Evolutionary conservation across 495 filamentous ascomycete genomes (phyloP).

Genomic region (Penicillium canariense): DNA sequence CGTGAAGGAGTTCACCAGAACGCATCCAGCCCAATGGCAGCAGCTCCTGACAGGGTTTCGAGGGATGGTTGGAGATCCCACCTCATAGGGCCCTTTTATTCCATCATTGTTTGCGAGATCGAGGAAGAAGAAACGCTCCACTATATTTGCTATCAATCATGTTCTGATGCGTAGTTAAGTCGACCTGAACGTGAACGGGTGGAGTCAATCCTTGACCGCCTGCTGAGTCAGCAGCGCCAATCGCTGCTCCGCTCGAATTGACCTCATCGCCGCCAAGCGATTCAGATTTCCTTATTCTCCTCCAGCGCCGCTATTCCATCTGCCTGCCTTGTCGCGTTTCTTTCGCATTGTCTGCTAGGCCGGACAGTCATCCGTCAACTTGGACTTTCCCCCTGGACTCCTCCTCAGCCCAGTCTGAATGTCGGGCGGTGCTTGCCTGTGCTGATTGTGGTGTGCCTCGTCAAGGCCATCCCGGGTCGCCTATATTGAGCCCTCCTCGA

Average conservation of each 20-base stretch:
- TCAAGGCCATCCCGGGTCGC: conserved; percentile 1
- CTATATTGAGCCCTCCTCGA: conserved; percentile 1
- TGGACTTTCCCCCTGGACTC: background rate
- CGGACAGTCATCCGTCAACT: background rate
- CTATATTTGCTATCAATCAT: too few species aligned
- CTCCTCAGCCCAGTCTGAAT: conserved; percentile 8
- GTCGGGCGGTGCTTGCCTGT: conserved; percentile 7
- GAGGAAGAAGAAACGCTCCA: too few species aligned
- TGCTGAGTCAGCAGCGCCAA: conserved; percentile 24
- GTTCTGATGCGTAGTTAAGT: too few species aligned
- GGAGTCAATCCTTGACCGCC: background rate
- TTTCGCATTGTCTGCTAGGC: conserved; percentile 23
- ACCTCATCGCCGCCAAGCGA: conserved; percentile 23
- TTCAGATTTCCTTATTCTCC: conserved; percentile 10
- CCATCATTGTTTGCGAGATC: too few species aligned
- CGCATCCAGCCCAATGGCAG: conserved; percentile 45
- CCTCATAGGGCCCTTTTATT: too few species aligned
- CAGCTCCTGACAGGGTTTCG: conserved; percentile 46
- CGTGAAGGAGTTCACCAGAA: conserved; percentile 48
- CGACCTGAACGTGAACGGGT: too few species aligned
- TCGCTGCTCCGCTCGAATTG: conserved; percentile 16
- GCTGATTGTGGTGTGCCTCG: conserved; percentile 8
- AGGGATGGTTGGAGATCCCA: conserved; percentile 43
- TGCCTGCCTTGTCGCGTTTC: background rate
- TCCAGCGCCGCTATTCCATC: conserved; percentile 9